A percentile compares a stretch with the other conserved stretches of the same genome.
Evolutionary conservation across 2,329 filamentous ascomycete genomes (phyloP).

Genomic region (Claviceps lovelessii): DNA sequence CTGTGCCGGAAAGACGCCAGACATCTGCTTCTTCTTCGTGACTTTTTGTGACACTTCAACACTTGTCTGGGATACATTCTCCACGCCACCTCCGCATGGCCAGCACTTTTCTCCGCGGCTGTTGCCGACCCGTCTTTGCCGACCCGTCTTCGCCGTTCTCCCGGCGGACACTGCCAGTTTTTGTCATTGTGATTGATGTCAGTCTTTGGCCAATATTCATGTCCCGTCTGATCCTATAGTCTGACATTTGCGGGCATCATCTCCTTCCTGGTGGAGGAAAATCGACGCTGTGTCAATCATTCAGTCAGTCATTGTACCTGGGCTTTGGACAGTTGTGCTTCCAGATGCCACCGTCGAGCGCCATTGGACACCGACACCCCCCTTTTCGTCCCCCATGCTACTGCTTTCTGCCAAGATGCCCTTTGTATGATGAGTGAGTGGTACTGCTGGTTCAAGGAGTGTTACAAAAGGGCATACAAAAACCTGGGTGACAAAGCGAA

Average conservation of each 20-base stretch:
- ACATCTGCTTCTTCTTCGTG: not conserved
- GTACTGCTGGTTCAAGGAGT: not conserved
- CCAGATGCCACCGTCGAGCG: not conserved
- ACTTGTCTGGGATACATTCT: not conserved
- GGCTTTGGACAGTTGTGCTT: not conserved
- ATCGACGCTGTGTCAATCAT: too few species aligned
- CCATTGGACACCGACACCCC: not conserved
- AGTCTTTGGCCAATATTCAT: too few species aligned
- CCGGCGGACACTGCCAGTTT: not conserved
- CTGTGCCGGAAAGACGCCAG: not conserved
- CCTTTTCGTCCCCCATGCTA: too few species aligned
- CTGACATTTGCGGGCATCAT: too few species aligned
- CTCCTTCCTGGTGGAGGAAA: too few species aligned
- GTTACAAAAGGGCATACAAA: not conserved
- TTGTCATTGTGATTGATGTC: not conserved
- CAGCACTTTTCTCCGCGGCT: not conserved
- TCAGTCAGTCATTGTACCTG: too few species aligned
- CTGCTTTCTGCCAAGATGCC: not conserved
- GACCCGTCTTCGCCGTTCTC: not conserved
- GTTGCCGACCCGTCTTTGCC: not conserved
- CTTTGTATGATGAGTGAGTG: not conserved
- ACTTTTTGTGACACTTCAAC: not conserved
- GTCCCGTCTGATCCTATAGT: too few species aligned
- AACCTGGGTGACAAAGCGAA: too few species aligned
- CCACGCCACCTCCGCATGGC: not conserved